Evolutionary conservation across 768 basidiomycete genomes (phyloP).

Genomic region (Rickenella mellea): DNA sequence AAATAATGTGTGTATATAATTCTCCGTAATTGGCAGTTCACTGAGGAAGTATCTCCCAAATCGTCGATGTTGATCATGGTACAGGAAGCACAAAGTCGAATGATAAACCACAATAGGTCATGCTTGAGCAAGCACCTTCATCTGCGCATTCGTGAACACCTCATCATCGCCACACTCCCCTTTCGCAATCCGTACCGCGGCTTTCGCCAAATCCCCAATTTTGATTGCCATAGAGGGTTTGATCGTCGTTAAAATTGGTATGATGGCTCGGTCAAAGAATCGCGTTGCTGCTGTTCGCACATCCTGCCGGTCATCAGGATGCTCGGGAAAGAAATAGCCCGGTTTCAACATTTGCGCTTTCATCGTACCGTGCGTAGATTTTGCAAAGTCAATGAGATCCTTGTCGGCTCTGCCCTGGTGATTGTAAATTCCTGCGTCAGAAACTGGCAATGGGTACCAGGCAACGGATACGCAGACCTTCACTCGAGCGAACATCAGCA

Average conservation of each 20-base stretch:
- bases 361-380: constrained; percentile 5
- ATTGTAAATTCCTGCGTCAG: not conserved
- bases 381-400: constrained; percentile 1
- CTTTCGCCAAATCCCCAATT: constrained; percentile 11
- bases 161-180: constrained; percentile 11
- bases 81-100: too few relatives aligned
- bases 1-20: too few relatives aligned
- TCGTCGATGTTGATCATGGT: too few relatives aligned
- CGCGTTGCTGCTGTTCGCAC: constrained; percentile 5
- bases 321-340: constrained; percentile 10
- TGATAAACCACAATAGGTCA: too few relatives aligned
- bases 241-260: constrained; percentile 10
- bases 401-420: constrained; percentile 11
- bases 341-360: constrained; percentile 7
- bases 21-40: too few relatives aligned
- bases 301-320: constrained; percentile 8
- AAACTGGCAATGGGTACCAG: not conserved
- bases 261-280: constrained; percentile 3
- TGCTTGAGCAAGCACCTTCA: constrained; percentile 6
- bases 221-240: constrained; percentile 13
- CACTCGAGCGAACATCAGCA: constrained; percentile 13
- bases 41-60: too few relatives aligned
- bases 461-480: constrained; percentile 13
- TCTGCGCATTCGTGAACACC: constrained; percentile 16
- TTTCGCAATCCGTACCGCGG: constrained; percentile 12